Evolutionary conservation across 768 basidiomycete species (phyloP).

Genomic region (Russula lepida): DNA sequence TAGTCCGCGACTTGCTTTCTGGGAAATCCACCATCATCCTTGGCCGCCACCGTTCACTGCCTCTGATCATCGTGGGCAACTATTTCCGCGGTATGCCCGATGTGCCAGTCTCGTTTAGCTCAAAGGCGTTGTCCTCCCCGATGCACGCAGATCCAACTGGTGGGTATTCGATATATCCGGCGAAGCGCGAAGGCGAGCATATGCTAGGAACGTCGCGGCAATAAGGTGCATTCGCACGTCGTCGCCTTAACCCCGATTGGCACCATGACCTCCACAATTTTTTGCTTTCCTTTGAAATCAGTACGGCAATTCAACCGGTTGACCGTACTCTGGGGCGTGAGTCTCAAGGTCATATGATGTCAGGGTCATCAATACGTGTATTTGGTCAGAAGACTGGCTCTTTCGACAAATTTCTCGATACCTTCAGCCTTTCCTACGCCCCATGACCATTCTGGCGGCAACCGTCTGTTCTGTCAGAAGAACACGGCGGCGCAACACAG

Average conservation of each 20-base stretch:
- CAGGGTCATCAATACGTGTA: neutral
- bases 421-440: neutral
- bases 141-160: neutral
- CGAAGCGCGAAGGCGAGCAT: neutral
- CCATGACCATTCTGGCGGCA: neutral
- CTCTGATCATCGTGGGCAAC: neutral
- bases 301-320: too few species aligned
- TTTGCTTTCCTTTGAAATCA: neutral
- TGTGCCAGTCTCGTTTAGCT: neutral
- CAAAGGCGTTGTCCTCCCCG: neutral
- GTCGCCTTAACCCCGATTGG: neutral
- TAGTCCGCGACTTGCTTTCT: neutral
- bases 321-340: neutral
- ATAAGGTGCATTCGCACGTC: neutral
- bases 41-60: neutral
- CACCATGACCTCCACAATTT: neutral
- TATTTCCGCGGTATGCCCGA: neutral
- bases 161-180: neutral
- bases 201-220: neutral
- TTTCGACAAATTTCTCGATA: neutral
- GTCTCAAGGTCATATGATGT: neutral
- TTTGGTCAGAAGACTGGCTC: neutral
- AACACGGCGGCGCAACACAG: neutral
- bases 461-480: neutral
- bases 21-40: neutral